phyloP scores from a whole-genome alignment of 495 filamentous ascomycete genomes.

The Aspergillus avenaceus region DNA sequence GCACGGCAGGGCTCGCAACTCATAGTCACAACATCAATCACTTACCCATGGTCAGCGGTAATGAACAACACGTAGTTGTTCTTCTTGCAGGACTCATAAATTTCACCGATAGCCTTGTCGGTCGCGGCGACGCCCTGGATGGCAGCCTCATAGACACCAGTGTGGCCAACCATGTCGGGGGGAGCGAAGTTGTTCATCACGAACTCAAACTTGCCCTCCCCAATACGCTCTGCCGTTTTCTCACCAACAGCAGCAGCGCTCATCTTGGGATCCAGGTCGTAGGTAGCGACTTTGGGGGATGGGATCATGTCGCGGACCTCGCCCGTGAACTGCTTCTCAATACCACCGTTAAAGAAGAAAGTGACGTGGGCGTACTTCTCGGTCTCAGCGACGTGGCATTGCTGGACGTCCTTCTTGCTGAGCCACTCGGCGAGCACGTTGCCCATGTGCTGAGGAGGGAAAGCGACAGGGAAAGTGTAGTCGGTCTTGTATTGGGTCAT shows the following conservation, averaged over 20 bases:
- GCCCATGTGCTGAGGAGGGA: constrained; percentile 90
- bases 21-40: neutral
- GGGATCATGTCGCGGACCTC: constrained; percentile 79
- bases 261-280: constrained; percentile 96
- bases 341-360: constrained; percentile 99
- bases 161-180: constrained; percentile 99
- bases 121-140: constrained; percentile 80
- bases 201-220: constrained; percentile 79
- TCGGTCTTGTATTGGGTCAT: constrained; percentile 99
- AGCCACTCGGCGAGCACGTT: constrained; percentile 97
- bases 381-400: constrained; percentile 96
- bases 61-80: constrained; percentile 88
- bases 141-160: constrained; percentile 94
- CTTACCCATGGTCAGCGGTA: constrained; percentile 88
- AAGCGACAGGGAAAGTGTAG: constrained; percentile 90
- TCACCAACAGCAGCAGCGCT: constrained; percentile 82
- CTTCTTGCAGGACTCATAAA: constrained; percentile 91
- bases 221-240: constrained; percentile 79
- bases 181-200: constrained; percentile 99
- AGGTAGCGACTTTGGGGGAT: constrained; percentile 81
- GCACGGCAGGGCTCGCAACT: neutral
- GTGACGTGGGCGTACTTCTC: constrained; percentile 99
- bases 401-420: constrained; percentile 77
- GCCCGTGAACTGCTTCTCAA: constrained; percentile 91
- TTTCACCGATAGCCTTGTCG: constrained; percentile 86